Evolutionary conservation across 768 basidiomycete genomes (phyloP), one percentile per base, ranked within the genome.

Genomic region (Coprinopsis cinerea): DNA sequence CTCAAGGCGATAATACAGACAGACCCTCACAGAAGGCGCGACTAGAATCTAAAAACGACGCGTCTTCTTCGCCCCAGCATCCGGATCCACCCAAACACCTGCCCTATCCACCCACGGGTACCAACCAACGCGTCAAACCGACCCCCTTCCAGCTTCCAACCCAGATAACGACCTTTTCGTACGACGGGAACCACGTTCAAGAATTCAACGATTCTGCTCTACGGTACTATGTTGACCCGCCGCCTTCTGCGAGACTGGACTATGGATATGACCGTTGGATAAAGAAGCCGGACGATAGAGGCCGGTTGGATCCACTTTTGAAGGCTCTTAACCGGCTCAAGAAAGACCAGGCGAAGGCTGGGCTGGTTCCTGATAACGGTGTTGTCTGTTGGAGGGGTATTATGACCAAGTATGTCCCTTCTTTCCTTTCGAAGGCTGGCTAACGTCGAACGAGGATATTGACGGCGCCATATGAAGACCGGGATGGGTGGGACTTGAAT

Each of bases 401-500:
- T 46, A 80, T 91, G 74, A 92, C 91, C 52, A 91, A 83, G 87
- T 90, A 54, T n/a, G 26, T 22, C 3, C 11, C 11, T 36, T 24
- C 40, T 17, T 2, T 3, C 6, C 36, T 18, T 14, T 17, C 18
- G 23, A 34, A 22, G 13, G 34, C 32, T 27, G 30, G 44, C 55
- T 56, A n/a, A 56, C 41, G 32, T 58, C 62, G 74, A 73, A 74
- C 47, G 66, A 91, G 88, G 64, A 83, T 94, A 57, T 65, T 93
- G 64, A 83, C 79, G 45, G 81, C 88, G 3, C 85, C 89, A 14
- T 92, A 92, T 62, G 91, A 93, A 68, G 81, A 83, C 17, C 69
- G 81, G 36, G 91, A 93, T 22, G 72, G 73, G 0, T 92, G 83
- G 82, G 83, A 87, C 35, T 64, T 94, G 60, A 92, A 94, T 58